A percentile compares a stretch with the other conserved stretches of the same genome.
Evolutionary conservation across 192 early-diverging fungal species (phyloP).

Genomic region (Dissophora globulifera): DNA sequence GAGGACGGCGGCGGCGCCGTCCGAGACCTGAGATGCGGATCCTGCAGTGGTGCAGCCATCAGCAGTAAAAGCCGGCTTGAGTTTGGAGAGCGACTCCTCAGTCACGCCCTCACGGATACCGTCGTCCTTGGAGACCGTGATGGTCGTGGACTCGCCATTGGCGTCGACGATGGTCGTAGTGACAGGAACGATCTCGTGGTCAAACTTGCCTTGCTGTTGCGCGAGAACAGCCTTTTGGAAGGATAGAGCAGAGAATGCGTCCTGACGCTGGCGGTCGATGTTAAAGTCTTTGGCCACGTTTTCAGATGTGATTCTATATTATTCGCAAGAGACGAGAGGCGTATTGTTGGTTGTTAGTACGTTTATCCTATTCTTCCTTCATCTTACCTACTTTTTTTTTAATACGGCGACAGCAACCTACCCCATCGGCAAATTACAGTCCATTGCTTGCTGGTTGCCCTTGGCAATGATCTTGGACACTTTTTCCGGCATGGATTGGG

Average conservation of each 20-base stretch:
- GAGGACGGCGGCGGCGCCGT: slow-evolving; percentile 95
- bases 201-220: slow-evolving; percentile 89
- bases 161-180: slow-evolving; percentile 75
- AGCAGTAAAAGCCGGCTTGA: slow-evolving; percentile 81
- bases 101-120: slow-evolving; percentile 88
- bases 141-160: slow-evolving; percentile 72
- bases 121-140: slow-evolving; percentile 87
- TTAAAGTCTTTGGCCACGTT: slow-evolving; percentile 93
- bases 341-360: too few relatives aligned
- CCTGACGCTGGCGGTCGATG: slow-evolving; percentile 86
- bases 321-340: background rate
- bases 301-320: slow-evolving; percentile 81
- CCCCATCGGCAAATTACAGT: slow-evolving; percentile 89
- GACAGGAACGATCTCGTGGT: slow-evolving; percentile 91
- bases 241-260: slow-evolving; percentile 86
- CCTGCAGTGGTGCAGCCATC: slow-evolving; percentile 91
- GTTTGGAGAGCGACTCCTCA: slow-evolving; percentile 80
- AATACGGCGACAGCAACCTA: slow-evolving; percentile 9
- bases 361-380: background rate
- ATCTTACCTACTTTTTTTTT: background rate
- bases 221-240: slow-evolving; percentile 85
- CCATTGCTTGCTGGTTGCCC: slow-evolving; percentile 67
- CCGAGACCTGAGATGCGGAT: slow-evolving; percentile 97
- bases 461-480: slow-evolving; percentile 77
- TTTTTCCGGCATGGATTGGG: slow-evolving; percentile 75